phyloP scores from a whole-genome alignment of 345 rosid species.

The Rhizophora apiculata region DNA sequence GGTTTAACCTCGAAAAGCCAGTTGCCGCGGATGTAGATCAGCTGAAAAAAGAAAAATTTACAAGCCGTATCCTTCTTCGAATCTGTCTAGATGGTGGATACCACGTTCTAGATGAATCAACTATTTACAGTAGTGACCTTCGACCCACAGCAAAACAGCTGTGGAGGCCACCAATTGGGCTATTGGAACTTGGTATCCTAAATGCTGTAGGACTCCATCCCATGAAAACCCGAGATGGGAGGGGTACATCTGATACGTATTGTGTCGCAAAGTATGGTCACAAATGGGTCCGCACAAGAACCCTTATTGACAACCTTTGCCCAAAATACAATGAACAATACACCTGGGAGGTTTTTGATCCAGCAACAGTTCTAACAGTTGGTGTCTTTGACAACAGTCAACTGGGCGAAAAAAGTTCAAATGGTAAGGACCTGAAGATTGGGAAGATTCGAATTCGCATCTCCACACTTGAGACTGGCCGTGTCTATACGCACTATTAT shows the following conservation, averaged over 20 bases:
- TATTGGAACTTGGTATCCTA: constrained; percentile 31
- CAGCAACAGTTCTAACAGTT: constrained; percentile 32
- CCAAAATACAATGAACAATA: constrained; percentile 35
- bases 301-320: constrained; percentile 24
- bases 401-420: constrained; percentile 27
- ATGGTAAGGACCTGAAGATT: constrained; percentile 28
- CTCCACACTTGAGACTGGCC: constrained; percentile 35
- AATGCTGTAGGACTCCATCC: constrained; percentile 35
- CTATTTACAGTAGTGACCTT: constrained; percentile 34
- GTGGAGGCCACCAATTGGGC: constrained; percentile 34
- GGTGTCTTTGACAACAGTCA: constrained; percentile 34
- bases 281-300: constrained; percentile 36
- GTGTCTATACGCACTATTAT: constrained; percentile 31
- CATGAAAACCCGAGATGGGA: constrained; percentile 32
- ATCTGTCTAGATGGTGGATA: constrained; percentile 34
- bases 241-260: constrained; percentile 33
- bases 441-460: constrained; percentile 35
- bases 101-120: constrained; percentile 37
- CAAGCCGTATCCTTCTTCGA: constrained; percentile 34
- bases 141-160: constrained; percentile 36
- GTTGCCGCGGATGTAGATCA: constrained; percentile 32
- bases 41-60: constrained; percentile 31
- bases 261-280: constrained; percentile 35
- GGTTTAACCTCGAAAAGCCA: constrained; percentile 37
- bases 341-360: constrained; percentile 35